These are phyloP conservation scores for Solanum piurae DNA, from an alignment of 257 asterid species.

Conservation along the genomic window DNA sequence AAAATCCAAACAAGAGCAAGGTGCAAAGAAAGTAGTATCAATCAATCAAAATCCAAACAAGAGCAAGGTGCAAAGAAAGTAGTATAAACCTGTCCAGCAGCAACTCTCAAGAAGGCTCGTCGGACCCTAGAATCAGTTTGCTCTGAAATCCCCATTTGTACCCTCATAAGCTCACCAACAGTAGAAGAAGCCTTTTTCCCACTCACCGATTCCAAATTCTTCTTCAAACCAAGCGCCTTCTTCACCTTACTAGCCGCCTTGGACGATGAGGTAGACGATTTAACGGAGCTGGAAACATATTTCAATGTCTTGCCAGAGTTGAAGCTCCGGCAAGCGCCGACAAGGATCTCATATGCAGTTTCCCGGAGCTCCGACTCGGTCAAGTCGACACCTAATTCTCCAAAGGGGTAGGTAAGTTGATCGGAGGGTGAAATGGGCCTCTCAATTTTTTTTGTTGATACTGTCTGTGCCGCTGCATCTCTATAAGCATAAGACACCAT, in stretches of 20 bases:
- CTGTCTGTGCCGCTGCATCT: not conserved
- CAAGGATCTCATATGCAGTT: conserved; percentile 77
- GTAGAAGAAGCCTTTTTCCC: conserved; percentile 21
- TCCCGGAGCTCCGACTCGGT: conserved; percentile 73
- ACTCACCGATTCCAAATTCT: conserved; percentile 10
- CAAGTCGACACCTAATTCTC: conserved; percentile 46
- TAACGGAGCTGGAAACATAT: conserved; percentile 43
- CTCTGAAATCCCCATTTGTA: conserved; percentile 82
- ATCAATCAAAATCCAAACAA: not conserved
- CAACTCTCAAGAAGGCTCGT: conserved; percentile 64
- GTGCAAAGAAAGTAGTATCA: too few species aligned
- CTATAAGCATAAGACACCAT: conserved; percentile 8
- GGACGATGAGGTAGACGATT: conserved; percentile 11
- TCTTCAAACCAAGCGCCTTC: conserved; percentile 70
- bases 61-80: not conserved
- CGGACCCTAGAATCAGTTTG: conserved; percentile 76
- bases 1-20: not conserved
- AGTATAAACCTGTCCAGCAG: conserved; percentile 67
- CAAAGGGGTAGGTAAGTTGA: conserved; percentile 43
- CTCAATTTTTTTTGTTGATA: not conserved
- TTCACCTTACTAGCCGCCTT: conserved; percentile 58
- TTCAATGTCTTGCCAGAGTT: conserved; percentile 58
- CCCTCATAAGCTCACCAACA: conserved; percentile 65
- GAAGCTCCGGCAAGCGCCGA: conserved; percentile 76
- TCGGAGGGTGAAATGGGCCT: not conserved